Base-by-base conservation (phyloP, 108 stramenopile species). In the Nitzschia palea region DNA sequence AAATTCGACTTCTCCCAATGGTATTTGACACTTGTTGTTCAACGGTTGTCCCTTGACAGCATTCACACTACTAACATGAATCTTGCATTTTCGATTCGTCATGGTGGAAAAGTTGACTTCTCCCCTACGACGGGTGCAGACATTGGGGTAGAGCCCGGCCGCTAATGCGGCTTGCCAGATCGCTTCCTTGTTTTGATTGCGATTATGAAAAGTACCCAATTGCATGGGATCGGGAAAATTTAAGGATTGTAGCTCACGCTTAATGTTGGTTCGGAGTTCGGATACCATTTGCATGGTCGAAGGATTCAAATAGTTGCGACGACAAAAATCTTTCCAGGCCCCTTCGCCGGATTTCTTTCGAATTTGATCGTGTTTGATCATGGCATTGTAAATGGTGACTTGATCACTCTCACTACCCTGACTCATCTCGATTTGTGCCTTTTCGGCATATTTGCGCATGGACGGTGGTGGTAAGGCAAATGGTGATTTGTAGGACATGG, bases 141-240 rank as follows among this genome's bases (percentile, higher is more conserved):
- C 66, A 57, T 91, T 91, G 23, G 89, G 89, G 62, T 91, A 91
- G 37, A 87, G 62, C 12, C 89, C 89, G 1, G 89, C 89, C 25
- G 74, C 77, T 53, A 88, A 77, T 4, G 86, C 65, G 28, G 89
- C 85, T 36, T 84, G 80, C 57, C 81, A 80, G 45, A 80, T 59
- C 29, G 75, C 74, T 32, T 55, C 44, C 55, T 82, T 68, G 14
- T 61, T 63, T 15, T 81, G 81, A 65, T 86, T 77, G 28, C 89
- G 72, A 43, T 85, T 90, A 51, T 87, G 86, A 61, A 72, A 83
- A 6, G 23, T 20, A 9, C 63, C 48, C 27, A 20, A 37, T 17
- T 17, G 23, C 73, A 52, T 53, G 6, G 65, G 73, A 53, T 60
- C 53, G 3, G 75, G 73, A 45, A 87, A 85, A 6, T 82, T 79